Conservation (phyloP, 2,329 filamentous ascomycete species). For the Sclerotinia glacialis region DNA sequence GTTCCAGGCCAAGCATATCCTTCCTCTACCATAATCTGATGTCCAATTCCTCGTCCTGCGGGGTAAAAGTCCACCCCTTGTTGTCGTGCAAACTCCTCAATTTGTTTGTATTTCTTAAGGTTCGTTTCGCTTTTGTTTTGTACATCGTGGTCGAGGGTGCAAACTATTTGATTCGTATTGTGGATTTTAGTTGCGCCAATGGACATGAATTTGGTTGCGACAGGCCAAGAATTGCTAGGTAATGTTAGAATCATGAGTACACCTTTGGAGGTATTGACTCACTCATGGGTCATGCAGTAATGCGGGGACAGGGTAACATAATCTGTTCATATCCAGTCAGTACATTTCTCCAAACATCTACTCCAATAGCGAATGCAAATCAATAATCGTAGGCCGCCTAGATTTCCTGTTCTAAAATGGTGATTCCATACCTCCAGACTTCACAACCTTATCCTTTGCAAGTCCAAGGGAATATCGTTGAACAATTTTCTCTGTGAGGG, state of each 20-base stretch:
- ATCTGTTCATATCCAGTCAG: conserved; percentile 47
- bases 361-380: not conserved
- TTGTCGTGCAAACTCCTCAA: conserved; percentile 75
- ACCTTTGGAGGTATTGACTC: not conserved
- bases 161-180: conserved; percentile 70
- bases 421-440: conserved; percentile 49
- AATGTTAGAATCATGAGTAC: conserved; percentile 53
- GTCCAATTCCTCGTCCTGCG: conserved; percentile 78
- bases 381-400: not conserved
- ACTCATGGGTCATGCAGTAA: conserved; percentile 64
- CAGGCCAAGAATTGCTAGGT: conserved; percentile 64
- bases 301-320: conserved; percentile 75
- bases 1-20: conserved; percentile 83
- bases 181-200: conserved; percentile 75
- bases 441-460: conserved; percentile 69
- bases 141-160: conserved; percentile 85
- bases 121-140: conserved; percentile 79
- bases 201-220: conserved; percentile 74
- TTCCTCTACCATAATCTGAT: conserved; percentile 90
- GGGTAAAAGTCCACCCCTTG: conserved; percentile 78
- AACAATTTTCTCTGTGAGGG: conserved; percentile 88
- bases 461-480: conserved; percentile 78
- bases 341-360: no score
- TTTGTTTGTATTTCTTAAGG: conserved; percentile 76
- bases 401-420: not conserved